Conservation (phyloP, 2,329 filamentous ascomycete species). For the Achaetomium macrosporum region DNA sequence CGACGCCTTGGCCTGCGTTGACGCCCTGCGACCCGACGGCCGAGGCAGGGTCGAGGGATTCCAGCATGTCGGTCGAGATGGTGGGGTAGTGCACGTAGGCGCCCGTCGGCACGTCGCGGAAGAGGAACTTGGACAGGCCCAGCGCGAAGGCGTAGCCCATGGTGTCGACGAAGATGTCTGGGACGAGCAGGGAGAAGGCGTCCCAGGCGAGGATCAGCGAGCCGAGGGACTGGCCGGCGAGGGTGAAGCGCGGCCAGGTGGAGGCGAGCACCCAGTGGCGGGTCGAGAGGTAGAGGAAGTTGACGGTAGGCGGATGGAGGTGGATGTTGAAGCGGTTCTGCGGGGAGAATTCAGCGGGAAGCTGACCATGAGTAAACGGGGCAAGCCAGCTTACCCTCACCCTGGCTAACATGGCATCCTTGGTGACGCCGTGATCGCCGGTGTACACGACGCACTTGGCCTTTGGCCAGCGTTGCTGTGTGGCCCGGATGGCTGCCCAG, state of each 20-base stretch:
- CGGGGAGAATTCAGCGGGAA: neutral
- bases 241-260: conserved; percentile 86
- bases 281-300: conserved; percentile 86
- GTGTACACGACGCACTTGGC: conserved; percentile 92
- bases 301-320: conserved; percentile 73
- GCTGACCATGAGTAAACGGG: neutral
- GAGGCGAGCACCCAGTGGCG: conserved; percentile 79
- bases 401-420: conserved; percentile 68
- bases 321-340: conserved; percentile 87
- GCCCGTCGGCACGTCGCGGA: conserved; percentile 72
- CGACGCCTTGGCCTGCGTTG: conserved; percentile 76
- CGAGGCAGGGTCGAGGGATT: conserved; percentile 63
- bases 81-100: conserved; percentile 98
- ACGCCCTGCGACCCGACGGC: conserved; percentile 60
- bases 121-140: conserved; percentile 75
- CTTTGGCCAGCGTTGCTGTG: conserved; percentile 80
- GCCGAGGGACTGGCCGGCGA: conserved; percentile 88
- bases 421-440: conserved; percentile 83
- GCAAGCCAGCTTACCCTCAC: conserved; percentile 53
- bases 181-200: conserved; percentile 83
- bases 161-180: conserved; percentile 92
- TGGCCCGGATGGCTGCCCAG: conserved; percentile 90
- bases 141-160: conserved; percentile 96
- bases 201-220: conserved; percentile 86
- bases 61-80: conserved; percentile 96